Percentiles rank a stretch among this genome's conserved stretches.
phyloP scores from a whole-genome alignment of 495 filamentous ascomycete genomes.

The Terfezia boudieri region DNA sequence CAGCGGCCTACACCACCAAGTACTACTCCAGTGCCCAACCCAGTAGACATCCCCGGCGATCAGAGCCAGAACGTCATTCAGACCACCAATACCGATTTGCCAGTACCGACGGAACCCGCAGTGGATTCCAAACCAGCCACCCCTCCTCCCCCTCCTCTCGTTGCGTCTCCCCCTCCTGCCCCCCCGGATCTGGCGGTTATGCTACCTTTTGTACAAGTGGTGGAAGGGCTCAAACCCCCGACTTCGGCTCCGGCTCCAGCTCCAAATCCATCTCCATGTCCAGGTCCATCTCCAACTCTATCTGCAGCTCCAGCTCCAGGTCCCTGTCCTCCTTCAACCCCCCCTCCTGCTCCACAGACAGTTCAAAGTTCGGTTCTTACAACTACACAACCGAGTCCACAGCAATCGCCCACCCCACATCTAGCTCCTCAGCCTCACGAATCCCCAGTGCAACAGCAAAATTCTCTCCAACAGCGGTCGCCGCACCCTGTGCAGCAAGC shows the following conservation, averaged over 20 bases:
- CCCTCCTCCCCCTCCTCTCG: slow-evolving; percentile 9
- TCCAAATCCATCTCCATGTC: slow-evolving; percentile 1
- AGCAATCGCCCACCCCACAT: slow-evolving; percentile 12
- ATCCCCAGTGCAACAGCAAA: not conserved
- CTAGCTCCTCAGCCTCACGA: slow-evolving; percentile 4
- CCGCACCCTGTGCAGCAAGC: slow-evolving; percentile 11
- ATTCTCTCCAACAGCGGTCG: not conserved
- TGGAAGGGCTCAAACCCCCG: slow-evolving; percentile 7
- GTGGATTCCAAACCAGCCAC: slow-evolving; percentile 6
- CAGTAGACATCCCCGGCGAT: slow-evolving; percentile 1
- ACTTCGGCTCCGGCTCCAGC: slow-evolving; percentile 5
- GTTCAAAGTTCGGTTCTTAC: slow-evolving; percentile 7
- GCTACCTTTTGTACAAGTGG: no score
- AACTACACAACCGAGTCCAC: slow-evolving; percentile 16
- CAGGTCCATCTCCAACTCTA: slow-evolving; percentile 4
- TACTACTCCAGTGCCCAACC: not conserved
- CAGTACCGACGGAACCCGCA: not conserved
- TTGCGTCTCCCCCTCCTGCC: slow-evolving; percentile 4
- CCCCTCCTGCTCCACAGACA: slow-evolving; percentile 11
- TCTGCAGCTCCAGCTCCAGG: slow-evolving; percentile 3
- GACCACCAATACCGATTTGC: not conserved
- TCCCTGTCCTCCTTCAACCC: slow-evolving; percentile 5
- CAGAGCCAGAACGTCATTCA: not conserved
- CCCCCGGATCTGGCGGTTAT: not conserved
- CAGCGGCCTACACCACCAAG: not conserved